These are phyloP conservation scores for Margaritispora aquatica DNA, from an alignment of 495 filamentous ascomycete genomes.

Conservation along the genomic window DNA sequence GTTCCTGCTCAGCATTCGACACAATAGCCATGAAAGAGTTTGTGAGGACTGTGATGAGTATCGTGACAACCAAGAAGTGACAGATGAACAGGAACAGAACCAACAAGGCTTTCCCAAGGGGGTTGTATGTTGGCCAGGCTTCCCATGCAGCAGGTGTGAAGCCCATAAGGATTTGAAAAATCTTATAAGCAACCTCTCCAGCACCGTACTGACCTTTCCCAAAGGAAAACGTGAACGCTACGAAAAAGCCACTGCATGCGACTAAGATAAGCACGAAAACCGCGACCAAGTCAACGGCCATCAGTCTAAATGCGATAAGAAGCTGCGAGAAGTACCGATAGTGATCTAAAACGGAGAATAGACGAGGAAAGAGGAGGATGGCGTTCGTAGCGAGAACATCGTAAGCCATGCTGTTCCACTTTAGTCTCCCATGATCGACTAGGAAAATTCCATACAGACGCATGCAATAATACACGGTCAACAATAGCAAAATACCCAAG, in stretches of 20 bases:
- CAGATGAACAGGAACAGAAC: slow-evolving; percentile 84
- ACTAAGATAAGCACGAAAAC: slow-evolving; percentile 78
- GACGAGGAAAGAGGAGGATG: slow-evolving; percentile 79
- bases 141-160: slow-evolving; percentile 63
- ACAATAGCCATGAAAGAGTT: slow-evolving; percentile 94
- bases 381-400: slow-evolving; percentile 87
- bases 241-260: slow-evolving; percentile 87
- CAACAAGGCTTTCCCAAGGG: slow-evolving; percentile 67
- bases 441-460: slow-evolving; percentile 79
- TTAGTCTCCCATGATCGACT: slow-evolving; percentile 55
- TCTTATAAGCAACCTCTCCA: slow-evolving; percentile 64
- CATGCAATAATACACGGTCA: slow-evolving; percentile 83
- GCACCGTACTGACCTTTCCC: slow-evolving; percentile 56
- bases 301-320: slow-evolving; percentile 85
- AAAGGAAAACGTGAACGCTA: slow-evolving; percentile 82
- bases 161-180: slow-evolving; percentile 88
- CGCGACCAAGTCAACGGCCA: slow-evolving; percentile 82
- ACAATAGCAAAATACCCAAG: slow-evolving; percentile 76
- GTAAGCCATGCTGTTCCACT: slow-evolving; percentile 74
- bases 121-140: slow-evolving; percentile 69
- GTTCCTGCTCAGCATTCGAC: slow-evolving; percentile 85
- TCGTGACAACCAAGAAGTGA: slow-evolving; percentile 91
- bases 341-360: slow-evolving; percentile 89
- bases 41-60: slow-evolving; percentile 85
- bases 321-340: slow-evolving; percentile 93